phyloP scores from a whole-genome alignment of 2,329 filamentous ascomycete species.

The Emmonsiellopsis sp. region DNA sequence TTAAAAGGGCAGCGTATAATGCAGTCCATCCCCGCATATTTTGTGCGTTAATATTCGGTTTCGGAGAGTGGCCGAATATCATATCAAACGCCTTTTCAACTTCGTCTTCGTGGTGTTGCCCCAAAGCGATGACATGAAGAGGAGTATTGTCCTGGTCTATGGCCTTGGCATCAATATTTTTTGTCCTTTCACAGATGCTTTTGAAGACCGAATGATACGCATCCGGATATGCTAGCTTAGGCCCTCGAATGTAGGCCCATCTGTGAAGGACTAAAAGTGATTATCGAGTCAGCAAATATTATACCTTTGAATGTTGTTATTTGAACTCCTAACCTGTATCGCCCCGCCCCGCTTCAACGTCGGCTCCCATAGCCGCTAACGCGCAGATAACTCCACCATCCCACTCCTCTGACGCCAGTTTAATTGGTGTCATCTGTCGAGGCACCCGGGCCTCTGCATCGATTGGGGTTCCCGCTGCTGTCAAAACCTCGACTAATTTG shows the following conservation, averaged over 20 bases:
- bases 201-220: constrained; percentile 14
- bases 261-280: constrained; percentile 13
- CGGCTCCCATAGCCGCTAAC: constrained; percentile 13
- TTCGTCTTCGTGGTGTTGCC: constrained; percentile 15
- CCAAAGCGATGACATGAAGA: constrained; percentile 15
- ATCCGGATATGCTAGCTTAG: constrained; percentile 16
- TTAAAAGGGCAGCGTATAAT: constrained; percentile 15
- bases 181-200: constrained; percentile 10
- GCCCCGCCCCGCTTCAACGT: constrained; percentile 6
- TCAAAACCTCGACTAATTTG: constrained; percentile 9
- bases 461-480: constrained; percentile 10
- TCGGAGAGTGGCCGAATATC: constrained; percentile 9
- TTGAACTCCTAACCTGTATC: constrained; percentile 9
- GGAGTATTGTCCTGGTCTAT: constrained; percentile 15
- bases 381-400: constrained; percentile 17
- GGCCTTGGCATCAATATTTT: constrained; percentile 12
- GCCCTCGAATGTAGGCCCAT: constrained; percentile 15
- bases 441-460: constrained; percentile 11
- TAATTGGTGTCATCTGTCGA: constrained; percentile 15
- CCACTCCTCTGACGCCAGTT: constrained; percentile 17
- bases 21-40: constrained; percentile 14
- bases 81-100: constrained; percentile 17
- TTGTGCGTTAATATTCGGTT: constrained; percentile 14
- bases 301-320: not conserved
- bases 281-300: not conserved